Base-by-base conservation (phyloP, 176 grass and related monocot genomes). In the Microstegium vimineum region DNA sequence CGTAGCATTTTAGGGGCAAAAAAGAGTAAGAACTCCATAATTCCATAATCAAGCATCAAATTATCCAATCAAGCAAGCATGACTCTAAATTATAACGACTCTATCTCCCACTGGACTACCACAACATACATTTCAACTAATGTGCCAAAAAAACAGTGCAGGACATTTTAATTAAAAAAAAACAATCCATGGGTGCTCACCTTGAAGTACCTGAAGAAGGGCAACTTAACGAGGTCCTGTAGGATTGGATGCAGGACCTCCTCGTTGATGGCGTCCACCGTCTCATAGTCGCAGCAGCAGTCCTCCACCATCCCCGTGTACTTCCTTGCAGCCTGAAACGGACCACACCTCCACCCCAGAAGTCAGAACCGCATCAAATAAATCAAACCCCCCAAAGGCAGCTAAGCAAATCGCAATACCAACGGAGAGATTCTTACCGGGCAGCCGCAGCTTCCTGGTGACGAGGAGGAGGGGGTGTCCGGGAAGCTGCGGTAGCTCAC, bases 201-300 rank as follows among this genome's bases (percentile, higher is more conserved):
- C 97, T 99, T 99, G 64, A 99, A 99, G 59, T 99, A 99, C 75
- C 93, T 89, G 73, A 99, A 99, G 84, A 99, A 99, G 25, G 96
- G 91, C 71, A 90, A 74, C 42, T 59, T 84, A 23, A 99, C 91
- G 35, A 99, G 96, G 6, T 94, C 87, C 75, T 94, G 91, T 49
- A 99, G 91, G 49, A 94, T 88, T 30, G 89, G 89, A 82, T 99
- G 81, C 31, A 99, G 69, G 31, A 94, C 91, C 56, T 90, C 89
- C 77, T 85, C 78, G 35, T 99, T 99, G 74, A 99, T 83, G 30
- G 87, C 63, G 41, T 99, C 85, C 45, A 90, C 88, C 26, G 96
- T 95, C 89, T 95, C 93, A 65, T 92, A 95, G 59, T 94, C 91
- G 65, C 93, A 99, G 79, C 91, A 94, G 77, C 93, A 99, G 75